phyloP scores from a whole-genome alignment of 257 asterid genomes.

The Marsdenia floribunda region DNA sequence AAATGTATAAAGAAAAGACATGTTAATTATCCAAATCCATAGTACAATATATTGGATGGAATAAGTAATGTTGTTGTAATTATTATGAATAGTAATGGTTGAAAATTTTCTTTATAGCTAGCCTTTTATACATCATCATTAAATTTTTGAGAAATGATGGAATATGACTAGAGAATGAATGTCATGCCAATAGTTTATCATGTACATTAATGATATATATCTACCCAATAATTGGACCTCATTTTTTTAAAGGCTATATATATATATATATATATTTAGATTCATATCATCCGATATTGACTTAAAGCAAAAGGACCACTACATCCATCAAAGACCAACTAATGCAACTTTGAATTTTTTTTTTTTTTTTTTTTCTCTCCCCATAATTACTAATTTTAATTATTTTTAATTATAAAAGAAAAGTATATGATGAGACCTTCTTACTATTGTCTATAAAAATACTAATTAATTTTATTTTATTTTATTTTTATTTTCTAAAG shows the following conservation, averaged over 20 bases:
- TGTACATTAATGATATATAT: not conserved
- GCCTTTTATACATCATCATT: conserved; percentile 19
- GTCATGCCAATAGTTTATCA: conserved; percentile 37
- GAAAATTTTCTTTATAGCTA: conserved; percentile 1
- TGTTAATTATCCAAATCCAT: no score
- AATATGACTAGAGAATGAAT: conserved; percentile 48
- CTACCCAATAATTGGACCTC: conserved; percentile 29
- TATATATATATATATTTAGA: not conserved
- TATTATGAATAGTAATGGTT: not conserved
- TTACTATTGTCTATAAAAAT: no score
- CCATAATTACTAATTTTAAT: not conserved
- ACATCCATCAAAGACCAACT: conserved; percentile 3
- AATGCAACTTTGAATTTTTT: not conserved
- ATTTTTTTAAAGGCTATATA: conserved; percentile 15
- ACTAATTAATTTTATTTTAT: no score
- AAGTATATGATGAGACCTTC: no score
- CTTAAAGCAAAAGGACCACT: conserved; percentile 30
- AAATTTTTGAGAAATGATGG: conserved; percentile 28
- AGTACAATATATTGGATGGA: no score
- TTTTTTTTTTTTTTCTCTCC: no score
- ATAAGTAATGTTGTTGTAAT: no score
- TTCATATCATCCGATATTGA: conserved; percentile 28
- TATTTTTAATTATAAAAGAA: no score
- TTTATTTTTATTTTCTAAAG: no score
- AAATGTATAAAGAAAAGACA: no score